A percentile compares a stretch with the other conserved stretches of the same genome.
Conservation (phyloP, 2,329 filamentous ascomycete genomes). For the Sporothrix phasma region DNA sequence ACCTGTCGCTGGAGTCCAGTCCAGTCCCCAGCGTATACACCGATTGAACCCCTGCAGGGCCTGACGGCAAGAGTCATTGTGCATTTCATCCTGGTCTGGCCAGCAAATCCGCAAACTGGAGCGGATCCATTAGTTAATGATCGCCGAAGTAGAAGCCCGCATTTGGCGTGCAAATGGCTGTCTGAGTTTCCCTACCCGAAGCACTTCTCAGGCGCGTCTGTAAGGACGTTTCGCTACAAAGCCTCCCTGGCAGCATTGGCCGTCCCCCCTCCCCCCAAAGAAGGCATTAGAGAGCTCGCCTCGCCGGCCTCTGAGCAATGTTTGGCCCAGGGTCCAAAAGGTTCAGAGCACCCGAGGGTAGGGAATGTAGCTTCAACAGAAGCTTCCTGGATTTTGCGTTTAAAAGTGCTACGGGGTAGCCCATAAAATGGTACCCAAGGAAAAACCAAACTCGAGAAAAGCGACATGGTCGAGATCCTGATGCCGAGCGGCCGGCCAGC, state of each 20-base stretch:
- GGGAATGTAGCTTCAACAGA: no score
- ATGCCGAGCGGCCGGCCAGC: not conserved
- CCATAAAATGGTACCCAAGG: not conserved
- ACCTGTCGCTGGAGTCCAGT: not conserved
- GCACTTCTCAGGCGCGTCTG: not conserved
- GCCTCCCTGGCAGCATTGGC: not conserved
- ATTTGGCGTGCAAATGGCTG: slow-evolving; percentile 1
- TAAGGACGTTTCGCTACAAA: not conserved
- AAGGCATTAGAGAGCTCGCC: not conserved
- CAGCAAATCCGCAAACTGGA: slow-evolving; percentile 2
- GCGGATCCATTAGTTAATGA: no score
- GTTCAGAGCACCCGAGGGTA: no score
- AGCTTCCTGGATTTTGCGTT: no score
- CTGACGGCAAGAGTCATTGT: no score
- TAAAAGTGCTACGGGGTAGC: no score
- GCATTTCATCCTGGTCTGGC: slow-evolving; percentile 3
- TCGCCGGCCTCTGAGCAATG: no score
- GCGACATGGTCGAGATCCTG: not conserved
- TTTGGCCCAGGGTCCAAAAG: no score
- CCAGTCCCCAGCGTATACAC: slow-evolving; percentile 5
- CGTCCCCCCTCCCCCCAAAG: not conserved
- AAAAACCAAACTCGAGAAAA: not conserved
- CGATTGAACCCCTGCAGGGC: no score
- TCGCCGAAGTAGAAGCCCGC: not conserved
- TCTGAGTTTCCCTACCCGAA: not conserved